phyloP scores from a whole-genome alignment of 2,329 filamentous ascomycete genomes.

The Chaetomiaceae sp. region DNA sequence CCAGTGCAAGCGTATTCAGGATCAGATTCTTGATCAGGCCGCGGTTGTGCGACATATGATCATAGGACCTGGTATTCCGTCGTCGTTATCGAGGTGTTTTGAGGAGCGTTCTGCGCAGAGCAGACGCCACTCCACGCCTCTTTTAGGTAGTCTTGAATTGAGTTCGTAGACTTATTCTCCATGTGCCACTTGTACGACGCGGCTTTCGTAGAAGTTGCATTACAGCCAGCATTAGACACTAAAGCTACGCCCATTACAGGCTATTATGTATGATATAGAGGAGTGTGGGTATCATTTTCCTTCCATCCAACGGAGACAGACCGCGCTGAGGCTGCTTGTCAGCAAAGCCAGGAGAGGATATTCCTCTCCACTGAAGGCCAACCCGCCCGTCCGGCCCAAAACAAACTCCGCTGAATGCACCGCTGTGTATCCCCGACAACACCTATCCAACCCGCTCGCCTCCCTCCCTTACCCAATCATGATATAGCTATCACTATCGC shows the following conservation, averaged over 20 bases:
- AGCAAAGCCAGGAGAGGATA: background rate
- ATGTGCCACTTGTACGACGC: no score
- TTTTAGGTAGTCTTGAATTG: no score
- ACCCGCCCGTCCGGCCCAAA: slow-evolving; percentile 1
- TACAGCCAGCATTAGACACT: slow-evolving; percentile 15
- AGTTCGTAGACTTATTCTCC: background rate
- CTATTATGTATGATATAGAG: background rate
- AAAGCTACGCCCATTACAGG: slow-evolving; percentile 7
- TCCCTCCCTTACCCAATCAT: no score
- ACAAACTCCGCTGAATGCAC: slow-evolving; percentile 13
- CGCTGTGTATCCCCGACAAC: no score
- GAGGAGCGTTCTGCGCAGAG: no score
- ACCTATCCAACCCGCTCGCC: no score
- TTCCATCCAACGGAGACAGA: background rate
- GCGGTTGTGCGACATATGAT: no score
- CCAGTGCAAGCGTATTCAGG: no score
- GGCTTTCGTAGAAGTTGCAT: background rate
- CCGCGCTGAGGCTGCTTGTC: background rate
- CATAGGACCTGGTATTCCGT: no score
- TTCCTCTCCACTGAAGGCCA: background rate
- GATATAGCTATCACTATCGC: background rate
- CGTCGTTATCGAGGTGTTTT: no score
- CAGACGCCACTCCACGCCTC: no score
- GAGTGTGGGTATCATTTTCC: slow-evolving; percentile 15
- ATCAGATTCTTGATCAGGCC: no score